Percentiles rank a stretch among this genome's conserved stretches.
Conservation (phyloP, 768 basidiomycete genomes). For the Russula ochroleuca region DNA sequence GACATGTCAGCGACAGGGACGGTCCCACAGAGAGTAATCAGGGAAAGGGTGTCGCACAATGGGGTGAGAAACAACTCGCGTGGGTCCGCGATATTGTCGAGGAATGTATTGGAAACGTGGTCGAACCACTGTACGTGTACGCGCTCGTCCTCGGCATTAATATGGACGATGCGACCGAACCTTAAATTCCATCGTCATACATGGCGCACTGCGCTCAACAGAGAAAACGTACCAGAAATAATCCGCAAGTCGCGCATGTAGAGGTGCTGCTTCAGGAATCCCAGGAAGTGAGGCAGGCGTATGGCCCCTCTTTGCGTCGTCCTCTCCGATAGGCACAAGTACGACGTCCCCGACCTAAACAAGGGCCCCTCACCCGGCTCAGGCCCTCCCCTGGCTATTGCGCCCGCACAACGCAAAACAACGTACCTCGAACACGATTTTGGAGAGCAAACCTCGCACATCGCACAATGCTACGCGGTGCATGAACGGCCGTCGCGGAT, state of each 20-base stretch:
- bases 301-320: slow-evolving; percentile 33
- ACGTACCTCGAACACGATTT: slow-evolving; percentile 13
- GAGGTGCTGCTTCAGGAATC: slow-evolving; percentile 36
- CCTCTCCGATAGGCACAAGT: slow-evolving; percentile 43
- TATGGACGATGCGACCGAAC: slow-evolving; percentile 63
- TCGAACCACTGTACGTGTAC: slow-evolving; percentile 75
- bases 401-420: neutral
- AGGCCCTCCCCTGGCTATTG: neutral
- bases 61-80: slow-evolving; percentile 64
- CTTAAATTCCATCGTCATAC: slow-evolving; percentile 35
- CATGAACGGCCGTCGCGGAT: slow-evolving; percentile 22
- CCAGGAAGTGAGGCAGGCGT: slow-evolving; percentile 37
- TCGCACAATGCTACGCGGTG: slow-evolving; percentile 10
- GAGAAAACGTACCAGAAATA: slow-evolving; percentile 56
- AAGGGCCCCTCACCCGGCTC: slow-evolving; percentile 19
- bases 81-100: slow-evolving; percentile 55
- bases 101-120: slow-evolving; percentile 58
- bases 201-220: no score
- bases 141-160: slow-evolving; percentile 40
- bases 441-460: slow-evolving; percentile 7
- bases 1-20: slow-evolving; percentile 38
- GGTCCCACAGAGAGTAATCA: slow-evolving; percentile 44
- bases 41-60: slow-evolving; percentile 47
- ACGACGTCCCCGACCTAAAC: slow-evolving; percentile 62
- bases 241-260: slow-evolving; percentile 43